Conservation (phyloP, 805 yeast species). For the Candida quercuum region DNA sequence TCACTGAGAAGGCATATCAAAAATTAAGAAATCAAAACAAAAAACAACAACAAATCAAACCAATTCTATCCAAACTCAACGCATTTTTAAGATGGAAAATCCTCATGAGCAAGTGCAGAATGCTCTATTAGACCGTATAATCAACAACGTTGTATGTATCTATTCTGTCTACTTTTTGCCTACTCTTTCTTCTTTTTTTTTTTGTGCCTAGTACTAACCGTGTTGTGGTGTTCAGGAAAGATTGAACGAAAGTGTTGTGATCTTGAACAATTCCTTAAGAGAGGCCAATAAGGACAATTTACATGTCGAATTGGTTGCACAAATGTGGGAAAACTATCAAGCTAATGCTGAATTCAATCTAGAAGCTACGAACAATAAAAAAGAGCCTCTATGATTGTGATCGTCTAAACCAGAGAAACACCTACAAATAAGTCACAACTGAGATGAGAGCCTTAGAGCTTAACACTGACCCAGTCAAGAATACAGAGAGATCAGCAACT, state of each 20-base stretch:
- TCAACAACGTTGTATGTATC: conserved; percentile 64
- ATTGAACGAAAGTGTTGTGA: conserved; percentile 63
- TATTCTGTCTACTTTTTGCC: background rate
- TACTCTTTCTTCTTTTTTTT: no score
- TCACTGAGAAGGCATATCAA: background rate
- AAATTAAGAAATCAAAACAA: background rate
- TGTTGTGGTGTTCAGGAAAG: no score
- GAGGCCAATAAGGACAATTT: conserved; percentile 61
- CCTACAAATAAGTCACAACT: no score
- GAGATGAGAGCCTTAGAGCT: no score
- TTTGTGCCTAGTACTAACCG: no score
- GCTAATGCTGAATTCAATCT: conserved; percentile 67
- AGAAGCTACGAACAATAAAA: conserved; percentile 57
- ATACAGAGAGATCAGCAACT: no score
- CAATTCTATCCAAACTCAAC: background rate
- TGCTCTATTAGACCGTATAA: conserved; percentile 70
- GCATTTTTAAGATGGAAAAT: conserved; percentile 53
- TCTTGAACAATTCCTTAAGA: conserved; percentile 55
- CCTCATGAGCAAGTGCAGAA: conserved; percentile 83
- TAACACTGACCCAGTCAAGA: no score
- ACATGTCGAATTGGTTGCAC: conserved; percentile 65
- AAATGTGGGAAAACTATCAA: conserved; percentile 75
- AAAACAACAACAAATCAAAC: background rate
- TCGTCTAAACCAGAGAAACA: no score
- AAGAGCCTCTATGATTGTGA: conserved; percentile 39